Evolutionary conservation across 768 basidiomycete species (phyloP).

Genomic region (Podaxis sp.): DNA sequence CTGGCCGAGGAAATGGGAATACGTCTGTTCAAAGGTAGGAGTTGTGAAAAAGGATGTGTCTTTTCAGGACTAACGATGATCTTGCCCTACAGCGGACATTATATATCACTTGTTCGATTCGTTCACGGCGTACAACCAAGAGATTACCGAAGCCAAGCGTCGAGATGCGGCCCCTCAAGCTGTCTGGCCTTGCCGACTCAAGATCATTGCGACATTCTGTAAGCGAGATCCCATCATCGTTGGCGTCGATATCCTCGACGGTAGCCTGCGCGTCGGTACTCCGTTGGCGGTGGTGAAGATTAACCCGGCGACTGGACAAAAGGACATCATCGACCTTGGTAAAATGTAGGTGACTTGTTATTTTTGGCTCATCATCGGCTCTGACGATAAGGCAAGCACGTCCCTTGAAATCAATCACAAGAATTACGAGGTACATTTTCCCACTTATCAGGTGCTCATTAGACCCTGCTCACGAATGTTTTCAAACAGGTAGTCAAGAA

Average conservation of each 20-base stretch:
- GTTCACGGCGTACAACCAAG: constrained; percentile 90
- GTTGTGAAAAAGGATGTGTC: neutral
- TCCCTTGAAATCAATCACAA: constrained; percentile 99
- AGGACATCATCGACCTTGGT: constrained; percentile 87
- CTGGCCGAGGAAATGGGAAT: constrained; percentile 94
- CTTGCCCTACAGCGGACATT: constrained; percentile 72
- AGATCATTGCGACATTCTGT: constrained; percentile 90
- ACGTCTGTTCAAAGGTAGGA: constrained; percentile 83
- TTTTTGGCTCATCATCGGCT: neutral
- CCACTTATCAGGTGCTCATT: neutral
- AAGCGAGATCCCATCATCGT: constrained; percentile 97
- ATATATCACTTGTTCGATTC: constrained; percentile 98
- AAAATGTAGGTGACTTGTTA: constrained; percentile 67
- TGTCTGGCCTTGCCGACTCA: constrained; percentile 94
- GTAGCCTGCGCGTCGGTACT: constrained; percentile 85
- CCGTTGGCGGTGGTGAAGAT: constrained; percentile 92
- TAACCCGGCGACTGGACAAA: constrained; percentile 85
- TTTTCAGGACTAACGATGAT: neutral
- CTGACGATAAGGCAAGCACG: constrained; percentile 47
- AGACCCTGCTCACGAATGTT: constrained; percentile 1
- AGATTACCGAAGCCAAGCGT: constrained; percentile 89
- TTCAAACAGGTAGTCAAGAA: constrained; percentile 77
- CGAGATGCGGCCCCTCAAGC: constrained; percentile 91
- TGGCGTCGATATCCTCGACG: constrained; percentile 95
- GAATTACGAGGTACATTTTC: constrained; percentile 57